Evolutionary conservation across 2,329 filamentous ascomycete species (phyloP).

Genomic region (Phyllosticta citriasiana): DNA sequence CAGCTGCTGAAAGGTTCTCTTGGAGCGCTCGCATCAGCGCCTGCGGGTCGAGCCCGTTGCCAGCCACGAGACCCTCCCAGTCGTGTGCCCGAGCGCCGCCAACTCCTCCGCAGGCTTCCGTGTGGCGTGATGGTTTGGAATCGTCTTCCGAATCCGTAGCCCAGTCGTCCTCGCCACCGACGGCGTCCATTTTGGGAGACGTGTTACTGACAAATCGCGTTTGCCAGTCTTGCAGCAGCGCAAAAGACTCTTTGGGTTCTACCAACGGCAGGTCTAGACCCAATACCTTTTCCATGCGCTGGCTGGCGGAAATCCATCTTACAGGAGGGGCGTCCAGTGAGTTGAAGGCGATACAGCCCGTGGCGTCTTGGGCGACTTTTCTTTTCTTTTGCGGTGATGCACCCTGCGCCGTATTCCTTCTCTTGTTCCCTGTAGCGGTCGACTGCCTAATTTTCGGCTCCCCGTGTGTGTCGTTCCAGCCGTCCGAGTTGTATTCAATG

Average conservation of each 20-base stretch:
- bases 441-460: slow-evolving; percentile 13
- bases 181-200: background rate
- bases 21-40: slow-evolving; percentile 17
- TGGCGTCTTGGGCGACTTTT: slow-evolving; percentile 4
- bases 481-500: slow-evolving; percentile 38
- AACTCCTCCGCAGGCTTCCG: slow-evolving; percentile 9
- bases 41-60: slow-evolving; percentile 13
- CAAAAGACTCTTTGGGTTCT: slow-evolving; percentile 24
- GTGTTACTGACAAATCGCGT: slow-evolving; percentile 22
- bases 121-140: background rate
- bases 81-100: background rate
- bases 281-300: slow-evolving; percentile 10
- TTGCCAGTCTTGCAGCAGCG: slow-evolving; percentile 37
- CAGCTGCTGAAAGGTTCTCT: slow-evolving; percentile 23
- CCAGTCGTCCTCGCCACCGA: slow-evolving; percentile 5
- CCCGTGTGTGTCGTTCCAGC: slow-evolving; percentile 31
- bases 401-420: slow-evolving; percentile 10
- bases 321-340: slow-evolving; percentile 3
- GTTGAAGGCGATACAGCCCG: background rate
- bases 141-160: background rate
- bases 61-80: slow-evolving; percentile 9
- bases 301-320: slow-evolving; percentile 22
- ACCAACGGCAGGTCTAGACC: slow-evolving; percentile 11
- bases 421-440: slow-evolving; percentile 21
- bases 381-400: slow-evolving; percentile 13